Evolutionary conservation across 2,329 filamentous ascomycete genomes (phyloP).

Genomic region (Hypoxylon sp.): DNA sequence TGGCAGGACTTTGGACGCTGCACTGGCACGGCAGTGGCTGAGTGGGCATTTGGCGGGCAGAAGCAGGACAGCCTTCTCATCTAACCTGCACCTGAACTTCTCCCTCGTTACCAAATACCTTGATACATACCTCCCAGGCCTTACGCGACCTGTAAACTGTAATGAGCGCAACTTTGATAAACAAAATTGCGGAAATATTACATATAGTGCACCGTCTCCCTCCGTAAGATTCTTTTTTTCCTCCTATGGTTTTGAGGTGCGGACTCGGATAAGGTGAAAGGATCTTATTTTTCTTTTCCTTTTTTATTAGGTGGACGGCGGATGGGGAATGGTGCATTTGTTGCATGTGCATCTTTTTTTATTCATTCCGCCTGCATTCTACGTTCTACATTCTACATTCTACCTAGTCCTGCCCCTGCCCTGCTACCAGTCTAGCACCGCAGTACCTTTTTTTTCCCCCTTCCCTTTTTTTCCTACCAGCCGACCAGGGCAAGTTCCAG

Average conservation of each 20-base stretch:
- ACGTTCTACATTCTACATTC: too few species aligned
- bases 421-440: background rate
- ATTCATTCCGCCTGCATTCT: too few species aligned
- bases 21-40: too few species aligned
- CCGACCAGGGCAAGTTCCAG: constrained; percentile 10
- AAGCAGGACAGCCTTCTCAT: constrained; percentile 18
- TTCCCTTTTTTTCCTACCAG: too few species aligned
- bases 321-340: background rate
- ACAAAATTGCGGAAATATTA: constrained; percentile 19
- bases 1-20: too few species aligned
- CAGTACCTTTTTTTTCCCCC: constrained; percentile 1
- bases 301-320: constrained; percentile 5
- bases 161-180: constrained; percentile 16
- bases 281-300: constrained; percentile 13
- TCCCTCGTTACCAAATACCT: too few species aligned
- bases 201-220: constrained; percentile 9
- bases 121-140: too few species aligned
- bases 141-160: background rate
- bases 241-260: constrained; percentile 23
- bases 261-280: constrained; percentile 21
- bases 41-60: constrained; percentile 23
- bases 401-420: background rate
- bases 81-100: too few species aligned
- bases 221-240: background rate
- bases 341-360: constrained; percentile 5